phyloP scores from a whole-genome alignment of 345 rosid genomes.

The Eucalyptus microcorys region DNA sequence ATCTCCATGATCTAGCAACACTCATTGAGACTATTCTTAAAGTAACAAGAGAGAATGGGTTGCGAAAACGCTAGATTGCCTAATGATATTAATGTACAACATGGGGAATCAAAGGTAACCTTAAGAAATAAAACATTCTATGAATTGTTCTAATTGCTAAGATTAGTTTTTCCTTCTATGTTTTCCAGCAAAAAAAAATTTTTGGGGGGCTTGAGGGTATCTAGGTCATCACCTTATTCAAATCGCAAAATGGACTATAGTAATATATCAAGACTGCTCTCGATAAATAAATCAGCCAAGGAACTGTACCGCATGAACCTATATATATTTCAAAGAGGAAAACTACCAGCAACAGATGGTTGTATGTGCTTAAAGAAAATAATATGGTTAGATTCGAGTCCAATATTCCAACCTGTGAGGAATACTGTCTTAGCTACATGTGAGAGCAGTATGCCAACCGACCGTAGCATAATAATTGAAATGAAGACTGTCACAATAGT shows the following conservation, averaged over 20 bases:
- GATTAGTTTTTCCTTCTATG: too few relatives aligned
- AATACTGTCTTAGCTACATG: slow-evolving; percentile 51
- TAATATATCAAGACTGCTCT: background rate
- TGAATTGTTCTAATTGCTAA: too few relatives aligned
- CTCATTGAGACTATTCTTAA: background rate
- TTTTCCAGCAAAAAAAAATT: too few relatives aligned
- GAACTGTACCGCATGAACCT: background rate
- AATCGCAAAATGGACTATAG: too few relatives aligned
- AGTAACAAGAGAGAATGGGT: background rate
- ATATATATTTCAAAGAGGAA: background rate
- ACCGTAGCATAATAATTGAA: slow-evolving; percentile 30
- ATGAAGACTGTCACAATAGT: slow-evolving; percentile 3
- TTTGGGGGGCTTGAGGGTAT: too few relatives aligned
- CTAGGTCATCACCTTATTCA: too few relatives aligned
- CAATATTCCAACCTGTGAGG: slow-evolving; percentile 40
- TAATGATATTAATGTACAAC: background rate
- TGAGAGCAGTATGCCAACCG: slow-evolving; percentile 63
- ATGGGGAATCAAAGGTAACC: background rate
- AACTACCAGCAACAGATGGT: background rate
- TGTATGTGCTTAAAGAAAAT: background rate
- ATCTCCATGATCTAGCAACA: slow-evolving; percentile 39
- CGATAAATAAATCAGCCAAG: background rate
- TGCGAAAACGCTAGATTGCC: background rate
- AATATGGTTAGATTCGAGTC: background rate
- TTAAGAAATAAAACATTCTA: too few relatives aligned